Conservation (phyloP, 176 grass and related monocot species). For the Rhynchospora pubera region DNA sequence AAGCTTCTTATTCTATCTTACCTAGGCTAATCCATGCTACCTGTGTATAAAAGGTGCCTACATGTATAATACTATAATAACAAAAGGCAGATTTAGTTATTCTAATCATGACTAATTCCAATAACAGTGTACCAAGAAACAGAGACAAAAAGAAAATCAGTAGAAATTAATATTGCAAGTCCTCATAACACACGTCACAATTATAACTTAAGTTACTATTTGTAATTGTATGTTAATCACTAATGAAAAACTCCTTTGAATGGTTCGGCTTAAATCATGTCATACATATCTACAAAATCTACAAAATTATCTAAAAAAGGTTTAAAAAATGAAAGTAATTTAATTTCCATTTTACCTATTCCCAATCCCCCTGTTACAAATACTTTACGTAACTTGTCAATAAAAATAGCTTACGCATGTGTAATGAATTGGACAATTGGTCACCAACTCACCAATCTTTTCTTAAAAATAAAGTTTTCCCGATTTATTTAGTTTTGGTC, state of each 20-base stretch:
- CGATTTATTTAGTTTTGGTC: too few species aligned
- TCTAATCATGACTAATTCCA: constrained; percentile 4
- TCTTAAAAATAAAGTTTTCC: too few species aligned
- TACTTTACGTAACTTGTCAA: not conserved
- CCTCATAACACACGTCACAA: not conserved
- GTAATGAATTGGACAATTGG: too few species aligned
- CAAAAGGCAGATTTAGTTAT: not conserved
- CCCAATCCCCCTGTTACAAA: not conserved
- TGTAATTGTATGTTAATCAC: not conserved
- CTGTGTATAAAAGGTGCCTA: not conserved
- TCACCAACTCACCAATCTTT: too few species aligned
- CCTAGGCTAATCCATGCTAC: constrained; percentile 8
- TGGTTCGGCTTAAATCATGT: not conserved
- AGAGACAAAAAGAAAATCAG: not conserved
- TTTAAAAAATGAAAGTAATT: not conserved
- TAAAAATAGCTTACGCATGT: too few species aligned
- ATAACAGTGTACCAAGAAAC: not conserved
- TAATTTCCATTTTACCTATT: not conserved
- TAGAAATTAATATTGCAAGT: not conserved
- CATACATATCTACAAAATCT: not conserved
- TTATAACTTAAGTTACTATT: not conserved
- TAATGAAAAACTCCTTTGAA: not conserved
- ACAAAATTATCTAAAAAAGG: not conserved
- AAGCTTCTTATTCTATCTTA: not conserved
- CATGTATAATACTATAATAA: not conserved